A percentile compares a stretch with the other conserved stretches of the same genome.
Evolutionary conservation across 2,329 filamentous ascomycete genomes (phyloP).

Genomic region (Neopestalotiopsis sp.): DNA sequence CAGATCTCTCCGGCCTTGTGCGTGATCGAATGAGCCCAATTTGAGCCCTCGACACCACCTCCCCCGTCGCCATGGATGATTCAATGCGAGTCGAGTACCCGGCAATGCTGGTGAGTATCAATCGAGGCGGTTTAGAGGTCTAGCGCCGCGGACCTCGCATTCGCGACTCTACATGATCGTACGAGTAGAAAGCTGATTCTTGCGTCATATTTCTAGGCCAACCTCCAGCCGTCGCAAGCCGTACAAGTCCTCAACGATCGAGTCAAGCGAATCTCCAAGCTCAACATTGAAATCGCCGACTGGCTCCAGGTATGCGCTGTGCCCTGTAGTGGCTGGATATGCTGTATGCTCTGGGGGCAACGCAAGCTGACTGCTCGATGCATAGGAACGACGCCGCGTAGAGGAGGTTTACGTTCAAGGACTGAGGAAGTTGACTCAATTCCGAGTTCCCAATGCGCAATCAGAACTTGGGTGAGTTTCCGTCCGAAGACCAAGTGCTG

Average conservation of each 20-base stretch:
- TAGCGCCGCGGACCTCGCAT: background rate
- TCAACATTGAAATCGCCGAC: slow-evolving; percentile 92
- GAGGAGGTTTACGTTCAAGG: slow-evolving; percentile 89
- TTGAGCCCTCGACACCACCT: background rate
- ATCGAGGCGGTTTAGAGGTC: slow-evolving; percentile 24
- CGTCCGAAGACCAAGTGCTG: background rate
- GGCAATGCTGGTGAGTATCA: slow-evolving; percentile 80
- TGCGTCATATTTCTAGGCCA: slow-evolving; percentile 60
- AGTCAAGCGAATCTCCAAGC: slow-evolving; percentile 81
- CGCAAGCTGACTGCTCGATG: slow-evolving; percentile 18
- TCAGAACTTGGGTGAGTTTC: slow-evolving; percentile 82
- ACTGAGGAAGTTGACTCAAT: slow-evolving; percentile 79
- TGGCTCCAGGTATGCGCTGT: slow-evolving; percentile 85
- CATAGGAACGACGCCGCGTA: slow-evolving; percentile 86
- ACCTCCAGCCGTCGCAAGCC: slow-evolving; percentile 81
- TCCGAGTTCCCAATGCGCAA: slow-evolving; percentile 74
- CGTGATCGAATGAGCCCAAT: background rate
- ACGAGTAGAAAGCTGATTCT: slow-evolving; percentile 22
- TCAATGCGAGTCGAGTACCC: slow-evolving; percentile 90
- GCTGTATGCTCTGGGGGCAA: background rate
- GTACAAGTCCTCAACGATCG: slow-evolving; percentile 84
- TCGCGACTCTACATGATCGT: background rate
- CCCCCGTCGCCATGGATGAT: slow-evolving; percentile 64
- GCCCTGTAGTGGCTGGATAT: slow-evolving; percentile 21
- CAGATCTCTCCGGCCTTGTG: background rate